Evolutionary conservation across 805 yeast genomes (phyloP).

Genomic region (Sungouiozyma intestinalis): DNA sequence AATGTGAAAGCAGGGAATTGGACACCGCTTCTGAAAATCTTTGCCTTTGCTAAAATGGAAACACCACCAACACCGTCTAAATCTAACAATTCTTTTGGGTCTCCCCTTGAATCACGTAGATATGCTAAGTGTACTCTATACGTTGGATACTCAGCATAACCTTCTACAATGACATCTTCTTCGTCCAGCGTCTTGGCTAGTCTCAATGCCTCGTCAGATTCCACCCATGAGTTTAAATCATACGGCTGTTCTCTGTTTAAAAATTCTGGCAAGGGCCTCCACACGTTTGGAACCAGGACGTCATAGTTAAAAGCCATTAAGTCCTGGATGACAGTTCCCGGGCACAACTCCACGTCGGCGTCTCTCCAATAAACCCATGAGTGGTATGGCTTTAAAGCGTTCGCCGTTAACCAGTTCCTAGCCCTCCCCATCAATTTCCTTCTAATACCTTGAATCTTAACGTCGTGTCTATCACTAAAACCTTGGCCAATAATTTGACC

Average conservation of each 20-base stretch:
- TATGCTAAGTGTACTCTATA: constrained; percentile 78
- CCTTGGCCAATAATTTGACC: constrained; percentile 83
- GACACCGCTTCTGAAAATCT: constrained; percentile 66
- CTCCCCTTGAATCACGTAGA: constrained; percentile 49
- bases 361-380: constrained; percentile 92
- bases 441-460: constrained; percentile 75
- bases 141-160: constrained; percentile 78
- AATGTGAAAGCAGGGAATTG: constrained; percentile 80
- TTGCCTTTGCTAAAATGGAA: constrained; percentile 65
- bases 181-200: constrained; percentile 56
- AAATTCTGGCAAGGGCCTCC: constrained; percentile 94
- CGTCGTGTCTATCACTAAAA: constrained; percentile 73
- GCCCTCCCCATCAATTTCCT: constrained; percentile 82
- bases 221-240: constrained; percentile 95
- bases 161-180: constrained; percentile 83
- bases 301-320: constrained; percentile 63
- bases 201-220: constrained; percentile 64
- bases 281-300: constrained; percentile 76
- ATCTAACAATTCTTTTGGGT: constrained; percentile 53
- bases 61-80: constrained; percentile 86
- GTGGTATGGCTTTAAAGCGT: constrained; percentile 70
- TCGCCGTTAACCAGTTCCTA: constrained; percentile 69
- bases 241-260: constrained; percentile 79
- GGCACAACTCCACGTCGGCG: constrained; percentile 75
- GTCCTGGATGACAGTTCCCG: constrained; percentile 63